A percentile compares a stretch with the other conserved stretches of the same genome.
Evolutionary conservation across 2,329 filamentous ascomycete genomes (phyloP).

Genomic region (Scytalidium lignicola): DNA sequence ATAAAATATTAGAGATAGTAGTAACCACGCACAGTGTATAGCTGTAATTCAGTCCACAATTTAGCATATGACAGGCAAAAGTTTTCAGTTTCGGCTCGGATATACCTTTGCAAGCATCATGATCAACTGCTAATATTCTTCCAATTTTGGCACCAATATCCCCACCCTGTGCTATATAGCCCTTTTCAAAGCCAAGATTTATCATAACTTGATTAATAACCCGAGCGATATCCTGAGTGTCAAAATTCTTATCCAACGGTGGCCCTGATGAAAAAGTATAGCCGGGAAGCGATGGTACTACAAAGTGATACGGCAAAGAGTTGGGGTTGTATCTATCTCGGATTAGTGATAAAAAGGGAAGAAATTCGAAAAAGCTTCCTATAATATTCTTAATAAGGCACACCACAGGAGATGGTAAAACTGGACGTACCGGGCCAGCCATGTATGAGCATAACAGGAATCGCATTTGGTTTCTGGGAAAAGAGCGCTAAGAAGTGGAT

Average conservation of each 20-base stretch:
- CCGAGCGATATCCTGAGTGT: constrained; percentile 17
- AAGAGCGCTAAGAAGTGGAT: constrained; percentile 5
- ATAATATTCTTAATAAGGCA: constrained; percentile 32
- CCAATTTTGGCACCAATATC: constrained; percentile 33
- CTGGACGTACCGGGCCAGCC: constrained; percentile 3
- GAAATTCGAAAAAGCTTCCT: constrained; percentile 48
- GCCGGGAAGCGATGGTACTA: constrained; percentile 17
- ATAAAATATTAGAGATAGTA: neutral
- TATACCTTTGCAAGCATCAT: constrained; percentile 13
- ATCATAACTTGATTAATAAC: constrained; percentile 9
- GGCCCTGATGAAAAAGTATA: constrained; percentile 14
- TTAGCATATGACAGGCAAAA: neutral
- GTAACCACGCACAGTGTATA: constrained; percentile 21
- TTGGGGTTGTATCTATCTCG: constrained; percentile 41
- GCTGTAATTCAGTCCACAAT: constrained; percentile 26
- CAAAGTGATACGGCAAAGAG: constrained; percentile 21
- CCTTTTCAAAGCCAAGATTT: constrained; percentile 8
- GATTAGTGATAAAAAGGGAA: constrained; percentile 44
- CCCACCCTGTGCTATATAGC: constrained; percentile 11
- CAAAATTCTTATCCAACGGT: constrained; percentile 26
- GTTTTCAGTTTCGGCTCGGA: constrained; percentile 26
- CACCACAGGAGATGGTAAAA: too few relatives aligned
- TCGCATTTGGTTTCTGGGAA: constrained; percentile 1
- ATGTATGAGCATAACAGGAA: constrained; percentile 3
- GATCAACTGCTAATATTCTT: constrained; percentile 8